Conservation (phyloP, 345 rosid genomes). For the Hibiscus syriacus region DNA sequence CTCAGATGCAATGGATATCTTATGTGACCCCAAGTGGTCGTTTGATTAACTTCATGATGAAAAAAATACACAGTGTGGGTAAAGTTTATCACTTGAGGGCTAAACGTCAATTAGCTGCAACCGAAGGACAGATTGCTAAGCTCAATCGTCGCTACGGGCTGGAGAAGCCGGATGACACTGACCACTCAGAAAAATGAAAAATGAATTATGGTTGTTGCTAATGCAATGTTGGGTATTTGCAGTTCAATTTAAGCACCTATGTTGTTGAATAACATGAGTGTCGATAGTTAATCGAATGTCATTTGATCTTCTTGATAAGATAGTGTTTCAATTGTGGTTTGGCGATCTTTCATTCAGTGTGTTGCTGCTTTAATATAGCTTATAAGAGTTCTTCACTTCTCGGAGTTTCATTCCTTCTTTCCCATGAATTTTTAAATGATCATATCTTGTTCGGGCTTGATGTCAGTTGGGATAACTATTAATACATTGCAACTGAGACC, state of each 20-base stretch:
- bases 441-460: neutral
- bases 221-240: neutral
- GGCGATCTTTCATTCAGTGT: neutral
- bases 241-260: neutral
- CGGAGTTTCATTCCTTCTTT: too few species aligned
- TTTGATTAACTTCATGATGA: conserved; percentile 83
- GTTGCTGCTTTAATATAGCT: neutral
- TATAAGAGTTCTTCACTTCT: neutral
- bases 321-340: neutral
- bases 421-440: neutral
- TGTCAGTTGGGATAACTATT: neutral
- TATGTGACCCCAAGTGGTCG: conserved; percentile 88
- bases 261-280: conserved; percentile 1
- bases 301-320: neutral
- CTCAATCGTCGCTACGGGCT: too few species aligned
- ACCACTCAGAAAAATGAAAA: conserved; percentile 23
- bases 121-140: conserved; percentile 74
- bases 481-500: neutral
- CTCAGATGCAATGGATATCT: conserved; percentile 94
- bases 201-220: neutral
- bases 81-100: conserved; percentile 86
- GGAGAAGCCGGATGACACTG: conserved; percentile 34
- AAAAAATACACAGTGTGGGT: conserved; percentile 68
- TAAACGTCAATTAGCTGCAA: conserved; percentile 79
- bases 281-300: neutral